Conservation (phyloP, 257 asterid genomes). For the Solanum piurae region DNA sequence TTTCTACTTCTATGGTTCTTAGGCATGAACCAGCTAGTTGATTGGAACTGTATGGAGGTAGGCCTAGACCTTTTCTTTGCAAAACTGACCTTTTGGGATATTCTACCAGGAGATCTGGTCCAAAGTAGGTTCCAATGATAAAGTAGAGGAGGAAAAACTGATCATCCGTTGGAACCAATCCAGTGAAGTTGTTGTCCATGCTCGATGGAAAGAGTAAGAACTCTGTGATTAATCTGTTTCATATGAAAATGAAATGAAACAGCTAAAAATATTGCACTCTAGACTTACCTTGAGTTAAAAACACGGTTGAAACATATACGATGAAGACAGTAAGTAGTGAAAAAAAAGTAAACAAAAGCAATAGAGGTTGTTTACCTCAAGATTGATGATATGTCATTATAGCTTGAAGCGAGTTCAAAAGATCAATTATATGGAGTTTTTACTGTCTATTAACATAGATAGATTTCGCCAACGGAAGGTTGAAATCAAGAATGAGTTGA, state of each 20-base stretch:
- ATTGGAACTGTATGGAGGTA: conserved; percentile 19
- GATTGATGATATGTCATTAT: neutral
- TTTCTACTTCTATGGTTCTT: conserved; percentile 29
- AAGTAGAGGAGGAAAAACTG: conserved; percentile 49
- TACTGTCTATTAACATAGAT: neutral
- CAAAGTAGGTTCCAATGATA: conserved; percentile 55
- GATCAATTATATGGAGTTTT: neutral
- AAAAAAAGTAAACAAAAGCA: neutral
- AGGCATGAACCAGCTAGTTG: conserved; percentile 38
- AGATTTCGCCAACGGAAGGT: neutral
- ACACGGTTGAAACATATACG: neutral
- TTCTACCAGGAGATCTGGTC: conserved; percentile 41
- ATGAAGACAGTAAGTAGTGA: neutral
- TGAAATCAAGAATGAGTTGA: neutral
- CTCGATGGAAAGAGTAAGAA: neutral
- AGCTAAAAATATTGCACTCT: neutral
- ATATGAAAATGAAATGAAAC: neutral
- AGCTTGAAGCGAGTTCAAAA: neutral
- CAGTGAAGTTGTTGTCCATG: conserved; percentile 26
- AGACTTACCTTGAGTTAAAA: neutral
- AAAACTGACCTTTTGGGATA: conserved; percentile 29
- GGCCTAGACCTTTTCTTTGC: conserved; percentile 36
- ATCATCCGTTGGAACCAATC: conserved; percentile 32
- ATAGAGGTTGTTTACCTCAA: neutral
- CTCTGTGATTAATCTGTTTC: neutral